Percentiles rank a stretch among this genome's conserved stretches.
Conservation (phyloP, 306 rosid species). For the Trifolium subterraneum region DNA sequence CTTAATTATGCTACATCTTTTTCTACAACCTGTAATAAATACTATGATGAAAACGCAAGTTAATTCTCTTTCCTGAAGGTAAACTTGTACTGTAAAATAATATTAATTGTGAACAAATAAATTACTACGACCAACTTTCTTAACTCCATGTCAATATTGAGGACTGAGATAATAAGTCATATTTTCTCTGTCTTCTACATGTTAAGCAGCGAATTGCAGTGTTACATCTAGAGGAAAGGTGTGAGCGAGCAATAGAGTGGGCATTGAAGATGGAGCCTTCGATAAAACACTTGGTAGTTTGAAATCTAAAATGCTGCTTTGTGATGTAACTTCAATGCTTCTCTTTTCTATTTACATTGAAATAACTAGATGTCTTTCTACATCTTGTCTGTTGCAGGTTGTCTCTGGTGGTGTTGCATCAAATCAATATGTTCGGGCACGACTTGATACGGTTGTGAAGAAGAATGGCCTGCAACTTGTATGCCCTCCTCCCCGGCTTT, state of each 20-base stretch:
- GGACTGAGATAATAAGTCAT: not conserved
- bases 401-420: constrained; percentile 98
- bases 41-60: not conserved
- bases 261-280: constrained; percentile 95
- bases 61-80: not conserved
- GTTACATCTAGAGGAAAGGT: constrained; percentile 92
- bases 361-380: constrained; percentile 28
- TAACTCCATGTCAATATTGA: too few species aligned
- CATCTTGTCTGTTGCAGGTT: constrained; percentile 60
- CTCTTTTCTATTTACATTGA: constrained; percentile 26
- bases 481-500: constrained; percentile 96
- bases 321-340: constrained; percentile 27
- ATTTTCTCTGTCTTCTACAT: not conserved
- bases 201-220: constrained; percentile 81
- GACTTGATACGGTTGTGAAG: constrained; percentile 73
- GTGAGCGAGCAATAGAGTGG: constrained; percentile 93
- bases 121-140: too few species aligned
- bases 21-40: not conserved
- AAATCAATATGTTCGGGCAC: constrained; percentile 79
- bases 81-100: too few species aligned
- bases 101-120: not conserved
- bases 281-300: constrained; percentile 69
- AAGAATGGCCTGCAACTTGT: constrained; percentile 70
- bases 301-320: constrained; percentile 31
- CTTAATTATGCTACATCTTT: not conserved